Percentiles rank a stretch among this genome's conserved stretches.
These are phyloP conservation scores for Talaromyces liani DNA, from an alignment of 495 filamentous ascomycete genomes.

Conservation along the genomic window DNA sequence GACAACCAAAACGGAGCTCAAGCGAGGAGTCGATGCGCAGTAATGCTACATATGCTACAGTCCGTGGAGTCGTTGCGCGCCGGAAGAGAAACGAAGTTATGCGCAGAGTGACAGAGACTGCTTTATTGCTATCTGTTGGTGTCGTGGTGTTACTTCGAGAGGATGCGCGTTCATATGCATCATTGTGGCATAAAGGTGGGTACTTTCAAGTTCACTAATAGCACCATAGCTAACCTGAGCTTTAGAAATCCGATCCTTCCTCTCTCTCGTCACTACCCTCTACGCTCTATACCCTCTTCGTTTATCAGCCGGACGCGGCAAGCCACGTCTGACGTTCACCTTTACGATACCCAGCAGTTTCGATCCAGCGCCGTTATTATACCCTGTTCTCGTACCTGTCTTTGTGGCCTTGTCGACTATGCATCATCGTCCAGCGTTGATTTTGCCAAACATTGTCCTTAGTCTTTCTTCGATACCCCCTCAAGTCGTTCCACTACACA, in stretches of 20 bases:
- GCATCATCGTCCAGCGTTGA: slow-evolving; percentile 39
- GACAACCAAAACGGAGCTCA: slow-evolving; percentile 32
- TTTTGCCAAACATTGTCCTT: slow-evolving; percentile 76
- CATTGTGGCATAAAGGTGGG: slow-evolving; percentile 38
- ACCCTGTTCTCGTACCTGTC: slow-evolving; percentile 70
- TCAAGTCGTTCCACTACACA: slow-evolving; percentile 54
- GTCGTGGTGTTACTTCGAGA: slow-evolving; percentile 27
- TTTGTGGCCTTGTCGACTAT: slow-evolving; percentile 73
- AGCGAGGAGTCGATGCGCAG: slow-evolving; percentile 20
- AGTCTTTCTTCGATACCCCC: slow-evolving; percentile 71
- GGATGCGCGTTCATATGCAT: slow-evolving; percentile 27
- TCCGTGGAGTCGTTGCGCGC: slow-evolving; percentile 20
- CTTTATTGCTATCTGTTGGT: slow-evolving; percentile 38
- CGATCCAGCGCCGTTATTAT: slow-evolving; percentile 86
- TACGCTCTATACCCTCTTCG: slow-evolving; percentile 44
- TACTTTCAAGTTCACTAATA: neutral
- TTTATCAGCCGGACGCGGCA: slow-evolving; percentile 4
- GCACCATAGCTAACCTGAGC: neutral
- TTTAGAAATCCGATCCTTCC: slow-evolving; percentile 41
- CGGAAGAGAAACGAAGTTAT: slow-evolving; percentile 36
- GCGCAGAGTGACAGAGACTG: slow-evolving; percentile 36
- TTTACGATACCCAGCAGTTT: slow-evolving; percentile 63
- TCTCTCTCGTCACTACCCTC: slow-evolving; percentile 30
- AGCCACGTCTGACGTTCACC: slow-evolving; percentile 18
- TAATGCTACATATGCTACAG: slow-evolving; percentile 10